These are phyloP conservation scores for Dactylellina drechsleri DNA, from an alignment of 2,329 filamentous ascomycete species.

Conservation along the genomic window DNA sequence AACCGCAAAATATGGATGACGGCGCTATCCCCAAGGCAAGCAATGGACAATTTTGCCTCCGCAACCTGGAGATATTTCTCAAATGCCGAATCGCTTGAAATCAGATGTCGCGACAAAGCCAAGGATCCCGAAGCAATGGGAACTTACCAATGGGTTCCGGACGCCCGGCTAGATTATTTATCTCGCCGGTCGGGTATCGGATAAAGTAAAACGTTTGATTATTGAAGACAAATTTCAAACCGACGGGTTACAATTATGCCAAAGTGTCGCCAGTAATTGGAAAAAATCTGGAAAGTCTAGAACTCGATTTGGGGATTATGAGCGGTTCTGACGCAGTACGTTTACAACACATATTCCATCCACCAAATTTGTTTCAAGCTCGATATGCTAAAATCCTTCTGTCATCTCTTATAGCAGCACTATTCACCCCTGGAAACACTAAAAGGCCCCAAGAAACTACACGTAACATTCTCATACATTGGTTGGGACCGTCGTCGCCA, in stretches of 20 bases:
- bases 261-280: no score
- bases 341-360: not conserved
- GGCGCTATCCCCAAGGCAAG: conserved; percentile 1
- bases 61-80: conserved; percentile 13
- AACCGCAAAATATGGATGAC: conserved; percentile 32
- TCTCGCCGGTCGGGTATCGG: not conserved
- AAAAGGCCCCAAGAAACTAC: conserved; percentile 6
- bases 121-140: conserved; percentile 1
- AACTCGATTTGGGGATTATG: conserved; percentile 23
- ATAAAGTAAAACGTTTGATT: not conserved
- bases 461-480: conserved; percentile 18
- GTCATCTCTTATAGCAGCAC: not conserved
- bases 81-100: conserved; percentile 8
- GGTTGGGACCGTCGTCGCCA: not conserved
- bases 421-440: not conserved
- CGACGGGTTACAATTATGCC: not conserved
- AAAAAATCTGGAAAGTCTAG: conserved; percentile 25
- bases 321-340: not conserved
- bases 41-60: not conserved
- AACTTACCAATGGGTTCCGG: not conserved
- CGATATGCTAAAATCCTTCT: not conserved
- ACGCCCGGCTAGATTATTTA: conserved; percentile 6
- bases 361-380: not conserved
- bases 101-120: conserved; percentile 2
- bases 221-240: conserved; percentile 27